Percentiles rank a stretch among this genome's conserved stretches.
phyloP scores from a whole-genome alignment of 2,329 filamentous ascomycete species.

The Aplosporella prunicola region DNA sequence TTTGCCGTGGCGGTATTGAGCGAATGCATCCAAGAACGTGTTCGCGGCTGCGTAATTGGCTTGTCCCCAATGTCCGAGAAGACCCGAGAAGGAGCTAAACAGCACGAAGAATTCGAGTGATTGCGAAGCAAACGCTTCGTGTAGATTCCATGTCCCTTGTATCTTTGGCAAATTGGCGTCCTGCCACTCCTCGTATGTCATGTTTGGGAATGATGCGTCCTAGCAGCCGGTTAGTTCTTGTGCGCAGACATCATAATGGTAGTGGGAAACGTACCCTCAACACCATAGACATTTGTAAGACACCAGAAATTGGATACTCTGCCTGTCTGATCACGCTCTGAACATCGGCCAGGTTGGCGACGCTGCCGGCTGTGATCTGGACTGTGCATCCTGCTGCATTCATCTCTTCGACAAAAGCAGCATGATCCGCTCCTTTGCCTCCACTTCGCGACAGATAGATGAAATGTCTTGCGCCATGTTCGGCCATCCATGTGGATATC shows the following conservation, averaged over 20 bases:
- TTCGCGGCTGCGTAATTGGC: constrained; percentile 19
- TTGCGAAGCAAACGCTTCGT: too few species aligned
- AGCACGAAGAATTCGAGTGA: constrained; percentile 20
- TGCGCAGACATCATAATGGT: constrained; percentile 5
- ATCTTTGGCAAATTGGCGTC: constrained; percentile 18
- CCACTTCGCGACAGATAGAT: constrained; percentile 16
- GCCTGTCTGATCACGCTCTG: not conserved
- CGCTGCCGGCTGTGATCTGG: not conserved
- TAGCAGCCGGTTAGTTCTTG: constrained; percentile 14
- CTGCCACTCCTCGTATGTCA: constrained; percentile 13
- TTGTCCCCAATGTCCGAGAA: constrained; percentile 14
- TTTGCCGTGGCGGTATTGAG: constrained; percentile 14
- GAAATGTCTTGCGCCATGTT: constrained; percentile 18
- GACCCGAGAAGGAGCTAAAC: constrained; percentile 16
- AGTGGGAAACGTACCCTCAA: constrained; percentile 11
- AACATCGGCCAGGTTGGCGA: not conserved
- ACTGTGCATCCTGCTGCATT: not conserved
- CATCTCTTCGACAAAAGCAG: not conserved
- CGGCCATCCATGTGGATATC: constrained; percentile 19
- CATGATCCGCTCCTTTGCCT: too few species aligned
- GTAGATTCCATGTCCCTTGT: constrained; percentile 20
- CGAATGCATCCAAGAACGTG: constrained; percentile 16
- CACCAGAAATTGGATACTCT: constrained; percentile 15
- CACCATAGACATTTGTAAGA: constrained; percentile 21
- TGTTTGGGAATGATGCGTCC: constrained; percentile 4